These are phyloP conservation scores for Pseudoneurospora amorphoporcata DNA, from an alignment of 495 filamentous ascomycete genomes.

Conservation along the genomic window DNA sequence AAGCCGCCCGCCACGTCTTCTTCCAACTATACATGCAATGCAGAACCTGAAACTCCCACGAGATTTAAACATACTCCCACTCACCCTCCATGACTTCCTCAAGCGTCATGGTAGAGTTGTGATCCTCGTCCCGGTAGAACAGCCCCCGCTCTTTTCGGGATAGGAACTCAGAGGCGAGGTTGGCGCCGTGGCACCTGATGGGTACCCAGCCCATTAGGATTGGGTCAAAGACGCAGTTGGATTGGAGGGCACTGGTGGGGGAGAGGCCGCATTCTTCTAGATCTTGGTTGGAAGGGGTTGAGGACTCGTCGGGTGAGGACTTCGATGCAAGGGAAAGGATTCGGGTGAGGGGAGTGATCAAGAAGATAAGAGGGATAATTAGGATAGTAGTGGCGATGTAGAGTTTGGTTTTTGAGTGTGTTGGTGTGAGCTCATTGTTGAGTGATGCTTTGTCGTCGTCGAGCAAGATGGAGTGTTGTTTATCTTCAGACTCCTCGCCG, in stretches of 20 bases:
- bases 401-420: background rate
- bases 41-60: background rate
- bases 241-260: background rate
- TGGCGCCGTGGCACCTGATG: background rate
- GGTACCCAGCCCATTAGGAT: constrained; percentile 2
- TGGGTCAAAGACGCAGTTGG: constrained; percentile 1
- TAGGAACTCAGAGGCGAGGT: background rate
- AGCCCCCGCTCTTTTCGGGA: background rate
- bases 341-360: too few relatives aligned
- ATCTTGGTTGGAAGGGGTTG: background rate
- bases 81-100: background rate
- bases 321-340: too few relatives aligned
- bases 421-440: background rate
- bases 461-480: background rate
- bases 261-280: background rate
- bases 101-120: background rate
- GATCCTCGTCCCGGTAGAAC: background rate
- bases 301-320: too few relatives aligned
- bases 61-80: background rate
- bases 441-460: background rate
- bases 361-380: too few relatives aligned
- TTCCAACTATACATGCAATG: background rate
- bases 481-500: background rate
- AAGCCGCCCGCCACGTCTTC: background rate
- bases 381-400: too few relatives aligned